Percentiles rank a stretch among this genome's conserved stretches.
Evolutionary conservation across 2,329 filamentous ascomycete genomes (phyloP).

Genomic region (Trichoderma asperellum): DNA sequence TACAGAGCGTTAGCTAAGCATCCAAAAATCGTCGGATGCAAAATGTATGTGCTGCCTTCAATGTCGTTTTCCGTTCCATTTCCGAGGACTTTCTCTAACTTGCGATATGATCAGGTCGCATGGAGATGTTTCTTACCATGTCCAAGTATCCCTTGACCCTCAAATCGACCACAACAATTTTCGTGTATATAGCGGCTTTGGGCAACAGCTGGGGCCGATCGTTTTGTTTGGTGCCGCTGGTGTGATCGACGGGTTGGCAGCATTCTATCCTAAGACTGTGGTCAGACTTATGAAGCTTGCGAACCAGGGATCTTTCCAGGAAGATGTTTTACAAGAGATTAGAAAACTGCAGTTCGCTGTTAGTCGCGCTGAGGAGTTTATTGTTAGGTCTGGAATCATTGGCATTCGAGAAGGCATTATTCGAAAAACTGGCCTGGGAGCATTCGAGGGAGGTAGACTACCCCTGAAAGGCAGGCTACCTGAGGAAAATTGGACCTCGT

Average conservation of each 20-base stretch:
- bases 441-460: constrained; percentile 61
- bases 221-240: constrained; percentile 62
- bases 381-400: constrained; percentile 63
- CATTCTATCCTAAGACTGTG: constrained; percentile 65
- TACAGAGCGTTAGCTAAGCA: constrained; percentile 62
- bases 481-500: constrained; percentile 48
- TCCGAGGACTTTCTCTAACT: background rate
- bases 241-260: constrained; percentile 65
- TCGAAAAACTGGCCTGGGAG: constrained; percentile 62
- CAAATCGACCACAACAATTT: constrained; percentile 62
- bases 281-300: constrained; percentile 50
- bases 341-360: constrained; percentile 63
- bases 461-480: constrained; percentile 62
- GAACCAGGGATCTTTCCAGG: constrained; percentile 44
- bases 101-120: constrained; percentile 51
- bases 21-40: constrained; percentile 70
- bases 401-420: constrained; percentile 68
- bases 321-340: constrained; percentile 5
- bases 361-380: constrained; percentile 63
- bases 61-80: background rate
- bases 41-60: constrained; percentile 47
- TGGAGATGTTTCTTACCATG: constrained; percentile 66
- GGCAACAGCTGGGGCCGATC: constrained; percentile 66
- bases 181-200: constrained; percentile 65
- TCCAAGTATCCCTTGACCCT: constrained; percentile 63